These are phyloP conservation scores for Saitozyma sp. DNA, from an alignment of 768 basidiomycete species.

Conservation along the genomic window DNA sequence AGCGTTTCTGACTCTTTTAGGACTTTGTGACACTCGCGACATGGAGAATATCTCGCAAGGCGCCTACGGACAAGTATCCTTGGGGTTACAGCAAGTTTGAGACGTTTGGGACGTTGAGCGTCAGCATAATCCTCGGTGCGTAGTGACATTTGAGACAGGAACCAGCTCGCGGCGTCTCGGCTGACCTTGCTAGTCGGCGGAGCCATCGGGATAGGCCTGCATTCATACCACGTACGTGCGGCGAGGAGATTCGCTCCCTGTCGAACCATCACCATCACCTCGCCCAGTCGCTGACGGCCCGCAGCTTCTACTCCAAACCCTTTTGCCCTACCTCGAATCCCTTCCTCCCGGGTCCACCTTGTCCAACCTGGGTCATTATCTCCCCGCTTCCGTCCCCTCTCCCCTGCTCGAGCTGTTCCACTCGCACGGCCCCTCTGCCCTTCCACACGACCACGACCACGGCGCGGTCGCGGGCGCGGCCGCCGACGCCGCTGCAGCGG, in stretches of 20 bases:
- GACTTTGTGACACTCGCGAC: conserved; percentile 89
- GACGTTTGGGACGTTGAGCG: conserved; percentile 86
- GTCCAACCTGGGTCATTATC: conserved; percentile 35
- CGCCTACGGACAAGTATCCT: conserved; percentile 67
- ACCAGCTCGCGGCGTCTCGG: conserved; percentile 57
- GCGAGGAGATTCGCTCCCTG: background rate
- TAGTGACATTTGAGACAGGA: conserved; percentile 55
- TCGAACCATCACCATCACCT: background rate
- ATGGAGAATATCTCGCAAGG: conserved; percentile 78
- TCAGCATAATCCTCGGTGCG: conserved; percentile 72
- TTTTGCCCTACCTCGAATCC: conserved; percentile 66
- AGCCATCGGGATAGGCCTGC: conserved; percentile 64
- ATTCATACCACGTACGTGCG: conserved; percentile 64
- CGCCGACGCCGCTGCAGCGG: no score
- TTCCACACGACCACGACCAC: conserved; percentile 52
- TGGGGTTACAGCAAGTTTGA: conserved; percentile 70
- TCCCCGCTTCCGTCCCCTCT: conserved; percentile 47
- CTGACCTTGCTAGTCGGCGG: conserved; percentile 55
- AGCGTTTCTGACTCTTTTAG: conserved; percentile 12
- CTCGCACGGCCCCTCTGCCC: conserved; percentile 57
- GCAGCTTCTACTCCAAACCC: conserved; percentile 71
- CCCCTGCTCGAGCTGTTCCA: conserved; percentile 52
- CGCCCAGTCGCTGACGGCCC: conserved; percentile 9
- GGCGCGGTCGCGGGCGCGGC: conserved; percentile 39
- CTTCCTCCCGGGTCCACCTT: conserved; percentile 62